Conservation (phyloP, 192 early-diverging fungal genomes). For the Funneliformis mosseae region DNA sequence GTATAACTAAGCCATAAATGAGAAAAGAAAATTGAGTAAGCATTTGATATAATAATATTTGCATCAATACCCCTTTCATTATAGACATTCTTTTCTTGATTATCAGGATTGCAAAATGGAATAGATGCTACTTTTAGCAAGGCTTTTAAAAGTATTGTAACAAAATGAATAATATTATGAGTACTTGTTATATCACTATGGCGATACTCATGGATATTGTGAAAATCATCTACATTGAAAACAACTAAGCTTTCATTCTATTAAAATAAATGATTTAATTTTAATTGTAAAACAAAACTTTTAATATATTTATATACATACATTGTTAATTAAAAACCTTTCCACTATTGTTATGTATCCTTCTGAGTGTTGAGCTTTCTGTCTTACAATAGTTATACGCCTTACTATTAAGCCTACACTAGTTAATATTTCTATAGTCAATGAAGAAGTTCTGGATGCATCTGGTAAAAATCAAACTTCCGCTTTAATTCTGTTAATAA, state of each 20-base stretch:
- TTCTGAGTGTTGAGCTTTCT: slow-evolving; percentile 12
- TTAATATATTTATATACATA: not conserved
- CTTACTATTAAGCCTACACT: slow-evolving; percentile 9
- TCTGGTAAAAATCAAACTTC: slow-evolving; percentile 19
- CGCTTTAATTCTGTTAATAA: slow-evolving; percentile 26
- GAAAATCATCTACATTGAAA: too few relatives aligned
- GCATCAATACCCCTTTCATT: not conserved
- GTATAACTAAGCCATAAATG: not conserved
- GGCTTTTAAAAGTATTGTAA: slow-evolving; percentile 13
- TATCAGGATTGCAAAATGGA: not conserved
- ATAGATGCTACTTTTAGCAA: not conserved
- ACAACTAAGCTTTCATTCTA: not conserved
- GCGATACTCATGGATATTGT: slow-evolving; percentile 10
- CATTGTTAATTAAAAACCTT: not conserved
- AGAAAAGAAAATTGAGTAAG: too few relatives aligned
- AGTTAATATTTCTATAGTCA: not conserved
- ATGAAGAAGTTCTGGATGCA: not conserved
- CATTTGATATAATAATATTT: too few relatives aligned
- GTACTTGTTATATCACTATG: slow-evolving; percentile 9
- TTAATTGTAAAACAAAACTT: not conserved
- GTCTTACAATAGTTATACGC: not conserved
- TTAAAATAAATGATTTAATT: not conserved
- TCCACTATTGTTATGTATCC: not conserved
- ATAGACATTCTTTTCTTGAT: slow-evolving; percentile 16
- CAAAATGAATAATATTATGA: not conserved